phyloP scores from a whole-genome alignment of 345 rosid species.

The Salix purpurea region DNA sequence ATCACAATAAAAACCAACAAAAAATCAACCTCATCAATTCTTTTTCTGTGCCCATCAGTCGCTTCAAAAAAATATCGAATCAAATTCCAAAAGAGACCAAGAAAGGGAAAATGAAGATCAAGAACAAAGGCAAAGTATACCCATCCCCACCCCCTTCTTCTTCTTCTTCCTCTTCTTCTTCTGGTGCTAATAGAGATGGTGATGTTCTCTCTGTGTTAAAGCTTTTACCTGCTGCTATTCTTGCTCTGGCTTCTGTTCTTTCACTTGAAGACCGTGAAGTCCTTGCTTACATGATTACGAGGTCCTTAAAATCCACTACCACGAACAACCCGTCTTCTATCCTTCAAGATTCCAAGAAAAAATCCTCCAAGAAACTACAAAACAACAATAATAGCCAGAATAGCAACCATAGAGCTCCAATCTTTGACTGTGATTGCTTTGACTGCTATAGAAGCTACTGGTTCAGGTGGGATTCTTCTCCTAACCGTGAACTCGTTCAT shows the following conservation, averaged over 20 bases:
- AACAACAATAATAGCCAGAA: background rate
- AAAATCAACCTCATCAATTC: background rate
- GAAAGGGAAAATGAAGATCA: constrained; percentile 50
- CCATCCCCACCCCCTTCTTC: constrained; percentile 55
- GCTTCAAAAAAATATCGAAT: background rate
- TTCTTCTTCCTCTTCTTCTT: constrained; percentile 11
- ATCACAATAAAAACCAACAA: background rate
- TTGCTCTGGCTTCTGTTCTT: constrained; percentile 61
- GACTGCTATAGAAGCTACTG: constrained; percentile 85
- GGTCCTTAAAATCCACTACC: constrained; percentile 51
- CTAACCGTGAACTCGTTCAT: constrained; percentile 79
- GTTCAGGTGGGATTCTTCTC: constrained; percentile 84
- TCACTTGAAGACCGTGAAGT: constrained; percentile 72
- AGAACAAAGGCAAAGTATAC: constrained; percentile 80
- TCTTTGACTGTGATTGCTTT: constrained; percentile 76
- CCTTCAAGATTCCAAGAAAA: constrained; percentile 29
- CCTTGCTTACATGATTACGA: constrained; percentile 77
- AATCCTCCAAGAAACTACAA: constrained; percentile 29
- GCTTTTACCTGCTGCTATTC: constrained; percentile 71
- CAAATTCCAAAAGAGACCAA: background rate
- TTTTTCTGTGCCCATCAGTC: background rate
- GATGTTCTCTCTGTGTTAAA: constrained; percentile 48
- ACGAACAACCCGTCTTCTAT: constrained; percentile 7
- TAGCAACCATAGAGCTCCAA: constrained; percentile 36
- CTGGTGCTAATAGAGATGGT: background rate